Percentiles rank a stretch among this genome's conserved stretches.
These are phyloP conservation scores for Chlamydomonas eustigma DNA, from an alignment of 139 green algal species.

Conservation along the genomic window DNA sequence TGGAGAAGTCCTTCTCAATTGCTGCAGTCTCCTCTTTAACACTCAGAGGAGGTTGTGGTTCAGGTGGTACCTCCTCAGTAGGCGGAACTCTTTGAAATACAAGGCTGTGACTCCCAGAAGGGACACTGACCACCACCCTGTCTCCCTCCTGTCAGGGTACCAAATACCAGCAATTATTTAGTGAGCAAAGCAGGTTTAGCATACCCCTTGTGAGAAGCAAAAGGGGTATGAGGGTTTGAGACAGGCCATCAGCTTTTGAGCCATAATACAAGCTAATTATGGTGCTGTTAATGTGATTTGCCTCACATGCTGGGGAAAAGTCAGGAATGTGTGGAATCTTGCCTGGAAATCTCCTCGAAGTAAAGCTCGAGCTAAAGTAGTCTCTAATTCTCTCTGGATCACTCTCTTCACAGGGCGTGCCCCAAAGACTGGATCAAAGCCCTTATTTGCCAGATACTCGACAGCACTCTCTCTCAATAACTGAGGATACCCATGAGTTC, in stretches of 20 bases:
- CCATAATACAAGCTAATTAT: neutral
- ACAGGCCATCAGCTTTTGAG: neutral
- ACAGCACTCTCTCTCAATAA: neutral
- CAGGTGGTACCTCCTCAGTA: neutral
- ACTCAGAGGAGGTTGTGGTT: too few species aligned
- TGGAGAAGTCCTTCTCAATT: too few species aligned
- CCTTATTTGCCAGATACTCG: slow-evolving; percentile 54
- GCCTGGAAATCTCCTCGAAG: slow-evolving; percentile 47
- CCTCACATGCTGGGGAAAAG: neutral
- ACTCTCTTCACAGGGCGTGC: slow-evolving; percentile 93
- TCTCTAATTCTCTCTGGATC: slow-evolving; percentile 94
- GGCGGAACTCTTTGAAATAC: slow-evolving; percentile 17
- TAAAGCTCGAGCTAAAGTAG: slow-evolving; percentile 67
- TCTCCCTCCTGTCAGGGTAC: slow-evolving; percentile 22
- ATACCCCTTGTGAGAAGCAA: too few species aligned
- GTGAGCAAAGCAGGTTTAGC: too few species aligned
- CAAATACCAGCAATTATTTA: too few species aligned
- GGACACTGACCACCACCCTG: slow-evolving; percentile 12
- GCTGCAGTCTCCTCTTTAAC: too few species aligned
- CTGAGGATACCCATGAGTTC: too few species aligned
- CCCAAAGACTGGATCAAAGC: slow-evolving; percentile 92
- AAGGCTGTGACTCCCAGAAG: neutral
- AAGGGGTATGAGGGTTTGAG: too few species aligned
- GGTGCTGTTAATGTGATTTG: too few species aligned
- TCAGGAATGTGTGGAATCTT: neutral